Evolutionary conservation across 2,329 filamentous ascomycete species (phyloP).

Genomic region (Penicillium corylophilum): DNA sequence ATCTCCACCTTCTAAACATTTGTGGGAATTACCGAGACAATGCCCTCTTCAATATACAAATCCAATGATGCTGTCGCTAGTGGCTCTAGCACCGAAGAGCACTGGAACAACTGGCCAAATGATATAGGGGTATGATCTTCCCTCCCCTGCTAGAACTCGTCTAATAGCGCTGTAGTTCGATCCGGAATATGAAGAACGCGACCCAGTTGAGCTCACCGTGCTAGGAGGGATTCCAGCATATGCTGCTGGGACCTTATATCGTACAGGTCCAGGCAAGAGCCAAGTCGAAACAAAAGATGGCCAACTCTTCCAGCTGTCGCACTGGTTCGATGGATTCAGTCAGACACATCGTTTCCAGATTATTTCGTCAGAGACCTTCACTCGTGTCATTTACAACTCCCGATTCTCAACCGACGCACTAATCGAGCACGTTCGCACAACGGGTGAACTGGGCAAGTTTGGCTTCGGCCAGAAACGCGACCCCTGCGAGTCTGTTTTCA

Average conservation of each 20-base stretch:
- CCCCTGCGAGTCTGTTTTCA: conserved; percentile 70
- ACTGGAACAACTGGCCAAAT: conserved; percentile 53
- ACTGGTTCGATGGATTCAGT: conserved; percentile 79
- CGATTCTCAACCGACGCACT: conserved; percentile 65
- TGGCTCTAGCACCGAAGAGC: conserved; percentile 1
- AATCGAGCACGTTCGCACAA: conserved; percentile 59
- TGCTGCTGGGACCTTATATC: conserved; percentile 69
- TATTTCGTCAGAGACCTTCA: conserved; percentile 39
- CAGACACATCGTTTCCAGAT: conserved; percentile 74
- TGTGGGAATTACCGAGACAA: not conserved
- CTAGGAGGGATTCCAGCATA: conserved; percentile 68
- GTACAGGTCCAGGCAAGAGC: conserved; percentile 70
- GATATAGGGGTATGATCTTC: conserved; percentile 47
- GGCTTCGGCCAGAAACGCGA: conserved; percentile 72
- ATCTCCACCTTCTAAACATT: not conserved
- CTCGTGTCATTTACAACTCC: conserved; percentile 67
- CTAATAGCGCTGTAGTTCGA: conserved; percentile 57
- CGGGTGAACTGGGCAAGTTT: conserved; percentile 57
- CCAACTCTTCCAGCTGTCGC: conserved; percentile 59
- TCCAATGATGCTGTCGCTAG: not conserved
- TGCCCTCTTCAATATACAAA: conserved; percentile 1
- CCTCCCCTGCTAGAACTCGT: conserved; percentile 1
- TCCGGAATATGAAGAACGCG: conserved; percentile 63
- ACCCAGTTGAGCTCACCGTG: conserved; percentile 63
- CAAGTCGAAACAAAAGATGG: conserved; percentile 61